These are phyloP conservation scores for Pseudogymnoascus sp. DNA, from an alignment of 2,329 filamentous ascomycete genomes.

Conservation along the genomic window DNA sequence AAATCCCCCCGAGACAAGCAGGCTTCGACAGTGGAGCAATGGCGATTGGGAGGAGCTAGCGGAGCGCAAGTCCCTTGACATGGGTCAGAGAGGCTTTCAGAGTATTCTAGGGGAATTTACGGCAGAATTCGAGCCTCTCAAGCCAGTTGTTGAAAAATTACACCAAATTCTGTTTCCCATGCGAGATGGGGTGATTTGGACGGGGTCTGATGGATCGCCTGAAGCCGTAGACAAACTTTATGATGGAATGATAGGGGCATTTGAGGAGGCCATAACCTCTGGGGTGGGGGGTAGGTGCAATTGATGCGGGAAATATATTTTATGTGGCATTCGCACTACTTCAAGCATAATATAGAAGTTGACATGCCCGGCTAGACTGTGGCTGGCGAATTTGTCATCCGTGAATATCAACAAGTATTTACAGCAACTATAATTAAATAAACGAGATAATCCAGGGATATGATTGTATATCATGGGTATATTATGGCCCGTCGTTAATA, in stretches of 20 bases:
- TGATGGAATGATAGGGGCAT: slow-evolving; percentile 13
- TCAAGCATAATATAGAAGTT: too few species aligned
- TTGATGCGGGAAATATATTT: neutral
- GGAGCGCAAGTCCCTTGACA: slow-evolving; percentile 17
- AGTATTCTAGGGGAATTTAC: slow-evolving; percentile 18
- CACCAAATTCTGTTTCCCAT: slow-evolving; percentile 18
- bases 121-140: slow-evolving; percentile 16
- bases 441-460: neutral
- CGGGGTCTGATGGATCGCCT: slow-evolving; percentile 15
- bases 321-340: neutral
- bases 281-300: neutral
- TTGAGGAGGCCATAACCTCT: neutral
- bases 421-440: too few species aligned
- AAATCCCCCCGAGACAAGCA: slow-evolving; percentile 15
- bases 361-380: too few species aligned
- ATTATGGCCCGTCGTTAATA: neutral
- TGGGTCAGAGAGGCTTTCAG: slow-evolving; percentile 15
- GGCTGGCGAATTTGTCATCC: too few species aligned
- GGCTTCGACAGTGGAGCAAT: slow-evolving; percentile 18
- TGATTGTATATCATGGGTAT: neutral
- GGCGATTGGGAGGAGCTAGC: slow-evolving; percentile 17
- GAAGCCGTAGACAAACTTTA: slow-evolving; percentile 17
- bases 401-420: too few species aligned
- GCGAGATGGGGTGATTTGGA: slow-evolving; percentile 16
- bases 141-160: slow-evolving; percentile 16